Conservation (phyloP, 192 early-diverging fungal genomes). For the Coemansia sp. region DNA sequence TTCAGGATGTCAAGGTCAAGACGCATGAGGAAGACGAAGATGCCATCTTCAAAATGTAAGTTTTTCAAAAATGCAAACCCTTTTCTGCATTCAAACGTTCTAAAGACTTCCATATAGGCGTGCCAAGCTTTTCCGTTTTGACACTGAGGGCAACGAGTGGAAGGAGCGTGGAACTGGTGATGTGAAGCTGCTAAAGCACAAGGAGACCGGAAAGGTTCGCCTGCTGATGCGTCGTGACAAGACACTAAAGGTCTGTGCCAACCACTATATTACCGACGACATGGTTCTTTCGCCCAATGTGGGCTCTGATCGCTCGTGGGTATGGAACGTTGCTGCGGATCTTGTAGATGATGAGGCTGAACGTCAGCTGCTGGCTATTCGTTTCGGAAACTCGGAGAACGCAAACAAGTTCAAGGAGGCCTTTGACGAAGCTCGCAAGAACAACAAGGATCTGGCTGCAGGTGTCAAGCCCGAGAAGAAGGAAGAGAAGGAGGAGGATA, state of each 20-base stretch:
- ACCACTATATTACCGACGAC: constrained; percentile 86
- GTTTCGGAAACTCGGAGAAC: constrained; percentile 94
- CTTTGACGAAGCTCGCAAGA: constrained; percentile 71
- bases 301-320: constrained; percentile 98
- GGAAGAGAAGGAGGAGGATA: constrained; percentile 40
- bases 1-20: constrained; percentile 90
- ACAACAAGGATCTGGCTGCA: constrained; percentile 34
- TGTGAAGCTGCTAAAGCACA: constrained; percentile 93
- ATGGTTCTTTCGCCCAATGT: constrained; percentile 93
- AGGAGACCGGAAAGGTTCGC: constrained; percentile 83
- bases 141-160: constrained; percentile 90
- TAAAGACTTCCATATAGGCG: constrained; percentile 48
- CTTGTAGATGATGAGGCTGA: constrained; percentile 85
- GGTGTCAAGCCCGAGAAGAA: constrained; percentile 27
- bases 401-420: constrained; percentile 89
- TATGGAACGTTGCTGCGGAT: constrained; percentile 89
- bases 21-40: constrained; percentile 96
- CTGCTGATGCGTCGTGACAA: constrained; percentile 99
- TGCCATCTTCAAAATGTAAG: constrained; percentile 77
- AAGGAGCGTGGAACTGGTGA: constrained; percentile 99
- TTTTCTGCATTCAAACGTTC: too few species aligned
- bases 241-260: constrained; percentile 98
- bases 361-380: constrained; percentile 87
- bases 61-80: neutral
- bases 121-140: constrained; percentile 97